phyloP scores from a whole-genome alignment of 1,139 yeast species.

The Hemisphaericaspora xylofermentans region DNA sequence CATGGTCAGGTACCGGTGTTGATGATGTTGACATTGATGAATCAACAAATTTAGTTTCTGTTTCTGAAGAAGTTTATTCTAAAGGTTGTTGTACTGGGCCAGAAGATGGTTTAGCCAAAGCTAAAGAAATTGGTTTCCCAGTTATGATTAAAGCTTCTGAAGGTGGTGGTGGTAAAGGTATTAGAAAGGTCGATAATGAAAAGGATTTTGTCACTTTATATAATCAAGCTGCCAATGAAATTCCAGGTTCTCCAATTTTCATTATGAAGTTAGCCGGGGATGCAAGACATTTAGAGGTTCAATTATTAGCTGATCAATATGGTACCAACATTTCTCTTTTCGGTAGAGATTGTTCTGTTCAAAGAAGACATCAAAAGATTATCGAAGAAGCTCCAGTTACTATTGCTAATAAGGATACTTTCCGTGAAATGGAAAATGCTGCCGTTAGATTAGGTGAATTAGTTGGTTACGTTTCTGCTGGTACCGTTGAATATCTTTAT shows the following conservation, averaged over 20 bases:
- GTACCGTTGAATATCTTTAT: constrained; percentile 96
- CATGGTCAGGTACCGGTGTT: constrained; percentile 99
- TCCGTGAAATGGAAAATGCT: constrained; percentile 89
- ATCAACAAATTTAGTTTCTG: constrained; percentile 79
- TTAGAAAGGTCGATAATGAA: constrained; percentile 83
- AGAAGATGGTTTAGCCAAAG: constrained; percentile 84
- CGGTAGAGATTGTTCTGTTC: constrained; percentile 97
- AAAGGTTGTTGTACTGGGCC: constrained; percentile 86
- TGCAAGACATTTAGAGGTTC: constrained; percentile 95
- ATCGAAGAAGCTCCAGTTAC: constrained; percentile 98
- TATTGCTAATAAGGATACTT: constrained; percentile 82
- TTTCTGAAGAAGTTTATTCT: constrained; percentile 74
- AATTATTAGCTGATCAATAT: constrained; percentile 90
- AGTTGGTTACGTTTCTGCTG: constrained; percentile 97
- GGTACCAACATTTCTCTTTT: constrained; percentile 91
- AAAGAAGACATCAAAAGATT: constrained; percentile 95
- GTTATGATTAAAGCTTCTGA: constrained; percentile 96
- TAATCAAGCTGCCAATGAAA: constrained; percentile 89
- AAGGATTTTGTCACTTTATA: constrained; percentile 69
- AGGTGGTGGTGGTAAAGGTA: constrained; percentile 99
- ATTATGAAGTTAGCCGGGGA: constrained; percentile 93
- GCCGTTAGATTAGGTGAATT: constrained; percentile 95
- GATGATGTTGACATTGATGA: constrained; percentile 71
- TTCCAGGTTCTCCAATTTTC: constrained; percentile 94
- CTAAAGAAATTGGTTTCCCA: constrained; percentile 87